These are phyloP conservation scores for Centrapalus pauciflorus DNA, from an alignment of 129 eudicot species.

Conservation along the genomic window DNA sequence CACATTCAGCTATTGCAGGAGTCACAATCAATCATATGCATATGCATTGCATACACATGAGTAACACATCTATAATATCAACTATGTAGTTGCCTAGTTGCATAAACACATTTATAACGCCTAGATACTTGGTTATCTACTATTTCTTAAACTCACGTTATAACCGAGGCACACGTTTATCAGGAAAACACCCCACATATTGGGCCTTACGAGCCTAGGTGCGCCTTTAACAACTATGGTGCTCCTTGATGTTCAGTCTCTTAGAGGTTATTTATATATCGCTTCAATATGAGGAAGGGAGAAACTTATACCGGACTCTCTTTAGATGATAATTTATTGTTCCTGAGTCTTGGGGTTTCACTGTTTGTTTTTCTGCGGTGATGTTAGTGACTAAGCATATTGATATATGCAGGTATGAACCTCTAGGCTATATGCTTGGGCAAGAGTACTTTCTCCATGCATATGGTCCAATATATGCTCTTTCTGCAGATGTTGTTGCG, in stretches of 20 bases:
- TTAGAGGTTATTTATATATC: background rate
- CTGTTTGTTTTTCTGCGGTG: background rate
- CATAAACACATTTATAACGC: too few species aligned
- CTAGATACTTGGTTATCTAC: too few species aligned
- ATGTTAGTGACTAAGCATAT: constrained; percentile 7
- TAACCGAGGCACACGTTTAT: too few species aligned
- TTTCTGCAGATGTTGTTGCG: constrained; percentile 65
- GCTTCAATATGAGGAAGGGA: constrained; percentile 1
- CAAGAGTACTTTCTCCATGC: constrained; percentile 57
- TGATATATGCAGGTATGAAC: constrained; percentile 45
- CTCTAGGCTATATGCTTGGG: constrained; percentile 45
- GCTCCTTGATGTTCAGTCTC: background rate
- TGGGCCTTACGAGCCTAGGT: too few species aligned
- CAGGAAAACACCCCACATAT: too few species aligned
- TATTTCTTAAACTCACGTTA: too few species aligned
- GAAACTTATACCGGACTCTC: background rate
- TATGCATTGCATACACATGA: too few species aligned
- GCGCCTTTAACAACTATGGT: too few species aligned
- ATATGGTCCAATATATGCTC: constrained; percentile 61
- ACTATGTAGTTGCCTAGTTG: too few species aligned
- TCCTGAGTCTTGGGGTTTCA: background rate
- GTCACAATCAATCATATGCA: too few species aligned
- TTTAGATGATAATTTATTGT: background rate
- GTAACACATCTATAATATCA: too few species aligned
- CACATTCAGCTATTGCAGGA: too few species aligned